Conservation (phyloP, 768 basidiomycete species). For the Suillus weaverae region DNA sequence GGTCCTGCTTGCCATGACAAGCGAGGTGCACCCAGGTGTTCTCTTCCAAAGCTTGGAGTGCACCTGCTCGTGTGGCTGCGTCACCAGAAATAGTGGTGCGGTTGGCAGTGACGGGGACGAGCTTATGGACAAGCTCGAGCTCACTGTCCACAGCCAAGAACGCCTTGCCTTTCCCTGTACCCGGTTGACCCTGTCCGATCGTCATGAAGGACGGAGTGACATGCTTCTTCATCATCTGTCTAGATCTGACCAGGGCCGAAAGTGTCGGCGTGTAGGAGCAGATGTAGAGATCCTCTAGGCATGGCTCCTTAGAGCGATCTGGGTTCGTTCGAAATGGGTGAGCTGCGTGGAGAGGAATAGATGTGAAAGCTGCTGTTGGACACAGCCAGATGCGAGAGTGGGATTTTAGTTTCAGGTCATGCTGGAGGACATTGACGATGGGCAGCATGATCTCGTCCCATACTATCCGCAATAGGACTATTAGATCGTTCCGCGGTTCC, state of each 20-base stretch:
- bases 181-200: conserved; percentile 8
- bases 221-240: not conserved
- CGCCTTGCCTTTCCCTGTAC: not conserved
- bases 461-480: not conserved
- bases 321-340: conserved; percentile 26
- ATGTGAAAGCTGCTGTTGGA: conserved; percentile 9
- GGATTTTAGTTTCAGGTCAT: fast-evolving
- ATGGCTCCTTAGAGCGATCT: not conserved
- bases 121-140: conserved; percentile 19
- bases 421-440: not conserved
- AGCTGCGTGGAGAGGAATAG: conserved; percentile 20
- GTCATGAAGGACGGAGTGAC: not conserved
- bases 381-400: conserved; percentile 14
- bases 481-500: conserved; percentile 12
- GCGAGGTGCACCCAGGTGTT: conserved; percentile 22
- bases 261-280: conserved; percentile 14
- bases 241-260: conserved; percentile 12
- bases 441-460: conserved; percentile 6
- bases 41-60: not conserved
- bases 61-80: not conserved
- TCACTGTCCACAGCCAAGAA: not conserved
- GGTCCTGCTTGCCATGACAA: conserved; percentile 17
- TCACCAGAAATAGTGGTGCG: not conserved
- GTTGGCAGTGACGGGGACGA: conserved; percentile 9
- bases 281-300: conserved; percentile 10